A percentile compares a stretch with the other conserved stretches of the same genome.
These are phyloP conservation scores for Solanum neorickii DNA, from an alignment of 257 asterid species.

Conservation along the genomic window DNA sequence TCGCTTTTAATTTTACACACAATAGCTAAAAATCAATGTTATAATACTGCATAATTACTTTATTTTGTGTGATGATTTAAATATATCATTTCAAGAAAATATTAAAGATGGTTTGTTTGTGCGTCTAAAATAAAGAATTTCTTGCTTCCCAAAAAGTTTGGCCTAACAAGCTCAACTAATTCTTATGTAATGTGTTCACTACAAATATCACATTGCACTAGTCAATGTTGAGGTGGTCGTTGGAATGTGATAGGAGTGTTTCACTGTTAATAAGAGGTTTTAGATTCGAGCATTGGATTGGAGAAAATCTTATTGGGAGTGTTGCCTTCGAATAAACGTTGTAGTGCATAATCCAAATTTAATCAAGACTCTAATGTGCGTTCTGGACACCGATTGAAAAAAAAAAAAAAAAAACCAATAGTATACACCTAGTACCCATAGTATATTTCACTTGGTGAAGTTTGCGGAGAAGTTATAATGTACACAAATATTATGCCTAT, in stretches of 20 bases:
- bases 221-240: background rate
- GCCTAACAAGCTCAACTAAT: background rate
- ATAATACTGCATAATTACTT: background rate
- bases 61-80: background rate
- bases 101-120: background rate
- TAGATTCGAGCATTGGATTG: accelerated
- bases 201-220: background rate
- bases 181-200: background rate
- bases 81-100: background rate
- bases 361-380: no score
- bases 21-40: background rate
- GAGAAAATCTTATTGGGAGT: no score
- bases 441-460: background rate
- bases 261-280: no score
- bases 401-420: no score
- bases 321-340: accelerated
- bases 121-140: background rate
- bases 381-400: no score
- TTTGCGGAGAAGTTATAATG: background rate
- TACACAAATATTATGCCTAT: background rate
- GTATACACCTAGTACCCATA: background rate
- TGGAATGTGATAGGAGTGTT: no score
- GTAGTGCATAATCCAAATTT: no score
- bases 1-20: background rate
- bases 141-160: background rate